Evolutionary conservation across 495 filamentous ascomycete species (phyloP), one percentile per base, ranked within the genome.

Genomic region (Thermothielavioides terrestris): DNA sequence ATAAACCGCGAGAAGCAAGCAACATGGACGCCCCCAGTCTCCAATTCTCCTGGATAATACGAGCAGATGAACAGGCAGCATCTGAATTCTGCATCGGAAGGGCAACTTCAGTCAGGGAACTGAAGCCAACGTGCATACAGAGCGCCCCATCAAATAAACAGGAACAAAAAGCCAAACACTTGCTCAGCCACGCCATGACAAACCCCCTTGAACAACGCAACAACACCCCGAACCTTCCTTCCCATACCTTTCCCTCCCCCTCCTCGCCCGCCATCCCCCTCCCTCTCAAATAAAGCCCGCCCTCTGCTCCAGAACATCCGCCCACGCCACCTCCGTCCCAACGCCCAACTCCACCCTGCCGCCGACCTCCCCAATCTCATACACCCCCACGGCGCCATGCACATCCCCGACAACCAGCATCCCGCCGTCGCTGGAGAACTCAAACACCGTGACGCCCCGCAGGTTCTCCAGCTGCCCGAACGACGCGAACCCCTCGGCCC

Each of bases 391-490:
- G 0, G 22, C 47, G 0, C 62, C 62, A 18, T 12, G 45, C 9
- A 36, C 43, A 49, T 63, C 62, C 4, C 62, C 62, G 0, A 65
- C 49, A 12, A 63, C 50, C 38, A 65, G 11, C 49, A 52, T 42
- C 34, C 39, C 36, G 4, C 60, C 57, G n/a, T 65, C 60, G 0
- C 36, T 17, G 4, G 52, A 59, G 18, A 65, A 65, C 49, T 61
- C 62, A 52, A 65, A 65, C 21, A 61, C 62, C 2, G 51, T 61
- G 3, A 63, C 52, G 18, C 54, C 55, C 4, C 36, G 31, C 20
- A 63, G 20, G 9, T 46, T 50, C 42, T 58, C 60, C 15, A 63
- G 23, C 52, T 63, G 57, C 17, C 57, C 55, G 42, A 59, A 59
- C 26, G 41, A 46, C 31, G 52, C 50, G 38, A 47, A 53, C 22